These are phyloP conservation scores for Mortierella sp. DNA, from an alignment of 371 early-diverging fungal species.

Conservation along the genomic window DNA sequence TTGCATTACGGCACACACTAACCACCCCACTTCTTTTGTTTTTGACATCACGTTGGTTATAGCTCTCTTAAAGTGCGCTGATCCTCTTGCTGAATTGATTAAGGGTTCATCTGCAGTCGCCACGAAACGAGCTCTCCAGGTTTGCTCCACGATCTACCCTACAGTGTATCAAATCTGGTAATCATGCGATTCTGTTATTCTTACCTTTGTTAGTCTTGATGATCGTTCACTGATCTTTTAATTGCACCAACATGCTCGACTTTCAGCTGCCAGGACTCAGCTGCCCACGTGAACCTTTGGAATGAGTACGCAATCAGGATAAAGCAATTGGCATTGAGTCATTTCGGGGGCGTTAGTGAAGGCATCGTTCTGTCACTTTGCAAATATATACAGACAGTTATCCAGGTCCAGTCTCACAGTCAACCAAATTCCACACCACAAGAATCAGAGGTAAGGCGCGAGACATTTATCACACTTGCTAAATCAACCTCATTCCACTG, in stretches of 20 bases:
- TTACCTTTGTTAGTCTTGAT: background rate
- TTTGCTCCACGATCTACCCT: constrained; percentile 40
- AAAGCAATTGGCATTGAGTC: constrained; percentile 30
- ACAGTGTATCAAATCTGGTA: constrained; percentile 47
- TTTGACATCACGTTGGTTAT: background rate
- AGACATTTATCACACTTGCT: background rate
- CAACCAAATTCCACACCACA: constrained; percentile 31
- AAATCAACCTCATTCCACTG: background rate
- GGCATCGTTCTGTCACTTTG: constrained; percentile 30
- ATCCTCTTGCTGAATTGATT: constrained; percentile 21
- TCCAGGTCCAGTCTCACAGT: constrained; percentile 48
- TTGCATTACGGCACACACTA: background rate
- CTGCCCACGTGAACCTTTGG: constrained; percentile 25
- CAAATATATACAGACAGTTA: constrained; percentile 45
- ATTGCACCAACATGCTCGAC: background rate
- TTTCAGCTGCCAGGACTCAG: constrained; percentile 37
- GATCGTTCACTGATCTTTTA: background rate
- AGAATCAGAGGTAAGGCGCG: constrained; percentile 20
- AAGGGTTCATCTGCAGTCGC: constrained; percentile 12
- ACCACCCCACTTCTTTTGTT: background rate
- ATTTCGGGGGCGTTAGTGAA: constrained; percentile 22
- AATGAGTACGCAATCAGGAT: constrained; percentile 47
- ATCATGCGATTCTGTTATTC: background rate
- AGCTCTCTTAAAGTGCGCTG: constrained; percentile 33
- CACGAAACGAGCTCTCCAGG: constrained; percentile 37